Evolutionary conservation across 2,329 filamentous ascomycete genomes (phyloP), one percentile per base, ranked within the genome.

Genomic region (Macrophomina tecta): DNA sequence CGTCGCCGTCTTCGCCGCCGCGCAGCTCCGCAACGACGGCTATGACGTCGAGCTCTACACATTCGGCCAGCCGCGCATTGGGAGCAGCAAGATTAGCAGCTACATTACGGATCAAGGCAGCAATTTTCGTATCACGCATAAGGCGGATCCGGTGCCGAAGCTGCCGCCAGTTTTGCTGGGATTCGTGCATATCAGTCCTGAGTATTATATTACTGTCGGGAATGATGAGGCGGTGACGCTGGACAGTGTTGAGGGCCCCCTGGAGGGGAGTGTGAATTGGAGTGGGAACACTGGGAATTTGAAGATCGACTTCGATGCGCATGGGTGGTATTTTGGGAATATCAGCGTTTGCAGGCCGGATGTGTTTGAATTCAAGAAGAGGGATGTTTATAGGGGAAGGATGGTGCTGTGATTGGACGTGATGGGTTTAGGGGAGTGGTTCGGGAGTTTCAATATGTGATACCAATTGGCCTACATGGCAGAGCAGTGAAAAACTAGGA

Each of bases 161-260:
- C 82, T 93, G 45, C 90, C 90, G 1, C 89, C 23, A 77, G 87
- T 73, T 67, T 63, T 85, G 53, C 75, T 90, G 62, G 85, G 85
- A 40, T 93, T 88, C 80, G 80, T 84, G 46, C 90, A 92, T 76
- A 85, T 87, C n/a, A 86, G 82, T 16, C 89, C 90, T 1, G 91
- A 93, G 81, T 91, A 88, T 78, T 92, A 77, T 56, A 72, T 80
- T 55, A 71, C 70, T 0, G 73, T 63, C 2, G 74, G 68, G 0
- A 77, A 76, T 38, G 58, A 69, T 3, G 73, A 68, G 0, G 40
- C 55, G 28, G 72, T 74, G 1, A 71, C 67, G 11, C 49, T 69
- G 1, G 69, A 66, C 0, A 76, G 78, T 67, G 38, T 78, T 0
- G 66, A 69, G 5, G 63, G 63, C 5, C 68, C 72, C 6, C 65